Evolutionary conservation across 2,329 filamentous ascomycete species (phyloP).

Genomic region (Aaosphaeria arxii): DNA sequence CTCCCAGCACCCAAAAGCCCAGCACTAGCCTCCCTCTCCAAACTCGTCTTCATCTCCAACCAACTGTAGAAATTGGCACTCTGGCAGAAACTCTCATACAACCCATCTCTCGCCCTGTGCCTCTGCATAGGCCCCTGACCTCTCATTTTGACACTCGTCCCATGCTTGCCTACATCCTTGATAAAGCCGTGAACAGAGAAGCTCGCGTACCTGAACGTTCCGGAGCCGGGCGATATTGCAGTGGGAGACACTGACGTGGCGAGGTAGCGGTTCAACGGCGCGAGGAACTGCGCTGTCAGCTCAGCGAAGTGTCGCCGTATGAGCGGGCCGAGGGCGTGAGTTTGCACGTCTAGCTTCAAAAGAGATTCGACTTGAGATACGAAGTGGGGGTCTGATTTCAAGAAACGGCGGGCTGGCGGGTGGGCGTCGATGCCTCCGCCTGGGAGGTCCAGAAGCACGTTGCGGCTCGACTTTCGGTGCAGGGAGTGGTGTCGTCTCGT

Average conservation of each 20-base stretch:
- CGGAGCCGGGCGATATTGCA: constrained; percentile 27
- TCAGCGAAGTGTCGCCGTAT: constrained; percentile 42
- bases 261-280: constrained; percentile 40
- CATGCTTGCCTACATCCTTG: constrained; percentile 36
- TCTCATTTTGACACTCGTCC: constrained; percentile 37
- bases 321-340: constrained; percentile 32
- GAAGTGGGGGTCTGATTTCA: constrained; percentile 35
- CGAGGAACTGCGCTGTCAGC: constrained; percentile 39
- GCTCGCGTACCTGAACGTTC: constrained; percentile 36
- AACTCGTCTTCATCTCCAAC: constrained; percentile 41
- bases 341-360: constrained; percentile 29
- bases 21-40: constrained; percentile 40
- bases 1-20: constrained; percentile 27
- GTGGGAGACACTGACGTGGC: constrained; percentile 26
- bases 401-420: constrained; percentile 33
- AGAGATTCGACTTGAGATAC: constrained; percentile 32
- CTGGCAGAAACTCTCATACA: constrained; percentile 38
- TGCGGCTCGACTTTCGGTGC: constrained; percentile 33
- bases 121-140: constrained; percentile 37
- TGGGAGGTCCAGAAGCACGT: constrained; percentile 37
- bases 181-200: constrained; percentile 38
- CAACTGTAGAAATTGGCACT: constrained; percentile 41
- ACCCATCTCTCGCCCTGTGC: constrained; percentile 31
- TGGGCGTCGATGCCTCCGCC: constrained; percentile 39
- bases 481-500: constrained; percentile 35